phyloP scores from a whole-genome alignment of 1,284 basidiomycete species.

The Marasmius sp. region DNA sequence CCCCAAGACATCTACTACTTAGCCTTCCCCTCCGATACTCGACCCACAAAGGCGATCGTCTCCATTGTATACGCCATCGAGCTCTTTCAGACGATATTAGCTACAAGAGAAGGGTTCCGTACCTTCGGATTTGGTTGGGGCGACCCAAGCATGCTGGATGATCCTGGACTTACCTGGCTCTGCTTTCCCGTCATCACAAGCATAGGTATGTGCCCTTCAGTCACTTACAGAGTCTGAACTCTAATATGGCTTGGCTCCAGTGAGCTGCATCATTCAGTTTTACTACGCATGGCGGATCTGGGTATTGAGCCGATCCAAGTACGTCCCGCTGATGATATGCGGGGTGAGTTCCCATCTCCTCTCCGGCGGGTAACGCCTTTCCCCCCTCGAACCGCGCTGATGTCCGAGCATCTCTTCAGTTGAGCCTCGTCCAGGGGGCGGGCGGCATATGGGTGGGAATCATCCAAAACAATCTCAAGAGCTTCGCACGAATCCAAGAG shows the following conservation, averaged over 20 bases:
- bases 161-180: slow-evolving; percentile 21
- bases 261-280: slow-evolving; percentile 24
- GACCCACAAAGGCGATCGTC: slow-evolving; percentile 17
- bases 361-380: too few species aligned
- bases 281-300: slow-evolving; percentile 27
- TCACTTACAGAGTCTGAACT: neutral
- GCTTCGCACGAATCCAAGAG: neutral
- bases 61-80: slow-evolving; percentile 22
- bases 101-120: slow-evolving; percentile 22
- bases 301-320: slow-evolving; percentile 1
- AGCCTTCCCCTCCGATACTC: slow-evolving; percentile 23
- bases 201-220: slow-evolving; percentile 15
- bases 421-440: neutral
- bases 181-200: slow-evolving; percentile 22
- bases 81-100: slow-evolving; percentile 20
- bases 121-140: slow-evolving; percentile 26
- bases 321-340: neutral
- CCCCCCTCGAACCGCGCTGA: neutral
- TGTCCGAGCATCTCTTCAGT: neutral
- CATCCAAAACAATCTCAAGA: neutral
- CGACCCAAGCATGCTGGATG: slow-evolving; percentile 11
- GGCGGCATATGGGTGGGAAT: neutral
- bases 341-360: neutral
- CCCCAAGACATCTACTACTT: slow-evolving; percentile 23
- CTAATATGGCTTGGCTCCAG: slow-evolving; percentile 8